Base-by-base conservation (phyloP, 192 early-diverging fungal genomes). In the Bifiguratus adelaidae region DNA sequence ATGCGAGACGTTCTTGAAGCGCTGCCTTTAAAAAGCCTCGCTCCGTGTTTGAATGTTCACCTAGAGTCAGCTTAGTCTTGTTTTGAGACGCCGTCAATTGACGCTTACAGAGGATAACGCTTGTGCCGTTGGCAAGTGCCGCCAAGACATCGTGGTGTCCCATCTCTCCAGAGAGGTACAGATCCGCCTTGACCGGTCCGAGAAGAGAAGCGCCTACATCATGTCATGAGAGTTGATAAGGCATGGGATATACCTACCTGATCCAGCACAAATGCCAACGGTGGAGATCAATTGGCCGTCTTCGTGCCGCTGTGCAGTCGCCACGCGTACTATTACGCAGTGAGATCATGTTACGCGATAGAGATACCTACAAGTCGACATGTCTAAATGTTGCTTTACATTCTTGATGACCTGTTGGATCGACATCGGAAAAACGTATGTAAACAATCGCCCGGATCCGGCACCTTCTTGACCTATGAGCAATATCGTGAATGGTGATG, bases 81-180 rank as follows among this genome's bases (percentile, higher is more conserved):
- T 41, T 0, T 21, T 11, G 16, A 45, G 24, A 21, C 13, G 13
- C 19, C 21, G 9, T 25, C 16, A 11, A 32, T 15, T 27, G 28
- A 22, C 47, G 44, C 60, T 69, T 58, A 61, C 79, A 87, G 45
- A 97, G 67, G 28, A 97, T 74, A 2, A 92, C 88, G 48, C 86
- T 88, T 9, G 80, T 87, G 44, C 76, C 71, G 32, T 79, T 72
- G 7, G 77, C 80, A 4, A 85, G 45, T 9, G 89, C 86, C 20
- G 78, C 86, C n/a, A 97, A 71, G 3, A 92, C 80, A 32, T 92
- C 89, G 41, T 97, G 95, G 53, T 97, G 95, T 11, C 80, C 80
- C 82, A 97, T 89, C 72, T 97, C 95, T 11, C 92, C 95, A 6
- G 95, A 92, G 25, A 90, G 76, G 52, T 79, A 90, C 21, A 97